A percentile compares a stretch with the other conserved stretches of the same genome.
These are phyloP conservation scores for Alternaria triticina DNA, from an alignment of 2,329 filamentous ascomycete genomes.

Conservation along the genomic window DNA sequence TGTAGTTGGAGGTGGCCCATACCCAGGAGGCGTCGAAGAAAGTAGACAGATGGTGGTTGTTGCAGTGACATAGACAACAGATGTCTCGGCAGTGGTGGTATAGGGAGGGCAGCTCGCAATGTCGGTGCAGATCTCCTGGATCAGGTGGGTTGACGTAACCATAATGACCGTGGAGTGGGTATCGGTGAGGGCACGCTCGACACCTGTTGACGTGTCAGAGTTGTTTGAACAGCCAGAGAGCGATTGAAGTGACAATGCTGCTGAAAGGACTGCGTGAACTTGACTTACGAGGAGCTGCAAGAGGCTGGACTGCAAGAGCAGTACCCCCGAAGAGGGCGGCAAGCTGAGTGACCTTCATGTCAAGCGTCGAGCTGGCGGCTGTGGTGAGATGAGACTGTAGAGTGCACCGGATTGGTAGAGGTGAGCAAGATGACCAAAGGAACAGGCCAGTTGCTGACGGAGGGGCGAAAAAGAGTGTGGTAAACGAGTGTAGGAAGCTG, in stretches of 20 bases:
- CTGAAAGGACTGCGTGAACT: not conserved
- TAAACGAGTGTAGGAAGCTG: slow-evolving; percentile 36
- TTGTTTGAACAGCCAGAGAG: not conserved
- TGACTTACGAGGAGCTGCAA: slow-evolving; percentile 29
- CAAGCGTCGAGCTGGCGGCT: slow-evolving; percentile 18
- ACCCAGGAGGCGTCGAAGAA: slow-evolving; percentile 22
- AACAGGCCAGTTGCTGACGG: slow-evolving; percentile 2
- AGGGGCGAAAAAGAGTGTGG: slow-evolving; percentile 17
- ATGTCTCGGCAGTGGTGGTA: slow-evolving; percentile 47
- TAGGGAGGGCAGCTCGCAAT: slow-evolving; percentile 46
- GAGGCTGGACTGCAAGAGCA: slow-evolving; percentile 26
- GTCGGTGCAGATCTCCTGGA: slow-evolving; percentile 49
- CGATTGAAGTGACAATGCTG: not conserved
- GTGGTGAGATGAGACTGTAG: slow-evolving; percentile 17
- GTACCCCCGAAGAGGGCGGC: slow-evolving; percentile 31
- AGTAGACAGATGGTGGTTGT: slow-evolving; percentile 53
- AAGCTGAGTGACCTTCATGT: slow-evolving; percentile 38
- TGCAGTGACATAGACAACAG: slow-evolving; percentile 43
- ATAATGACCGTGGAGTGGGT: slow-evolving; percentile 48
- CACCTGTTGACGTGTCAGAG: slow-evolving; percentile 17
- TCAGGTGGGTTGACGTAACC: slow-evolving; percentile 48
- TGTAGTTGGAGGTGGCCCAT: slow-evolving; percentile 9
- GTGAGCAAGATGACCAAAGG: slow-evolving; percentile 23
- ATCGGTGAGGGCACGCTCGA: slow-evolving; percentile 24
- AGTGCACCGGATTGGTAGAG: slow-evolving; percentile 24